Evolutionary conservation across 2,329 filamentous ascomycete genomes (phyloP).

Genomic region (Hypomyces rosellus): DNA sequence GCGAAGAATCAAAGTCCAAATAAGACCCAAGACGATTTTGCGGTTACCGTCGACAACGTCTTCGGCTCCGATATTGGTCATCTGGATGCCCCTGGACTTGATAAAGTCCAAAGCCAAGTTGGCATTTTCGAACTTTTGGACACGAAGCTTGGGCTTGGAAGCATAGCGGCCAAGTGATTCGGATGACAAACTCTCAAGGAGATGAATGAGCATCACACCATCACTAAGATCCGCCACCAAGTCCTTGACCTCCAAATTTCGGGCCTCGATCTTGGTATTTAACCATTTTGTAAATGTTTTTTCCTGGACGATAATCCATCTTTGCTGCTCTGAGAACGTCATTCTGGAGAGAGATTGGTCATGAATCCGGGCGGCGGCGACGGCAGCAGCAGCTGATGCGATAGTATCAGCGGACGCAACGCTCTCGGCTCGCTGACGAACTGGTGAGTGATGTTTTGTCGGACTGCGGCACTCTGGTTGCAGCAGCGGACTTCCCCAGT

Average conservation of each 20-base stretch:
- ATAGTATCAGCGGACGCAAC: slow-evolving; percentile 33
- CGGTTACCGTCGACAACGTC: slow-evolving; percentile 97
- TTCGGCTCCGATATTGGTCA: slow-evolving; percentile 97
- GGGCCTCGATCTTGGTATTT: slow-evolving; percentile 83
- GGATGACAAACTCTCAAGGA: slow-evolving; percentile 90
- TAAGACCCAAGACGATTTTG: slow-evolving; percentile 94
- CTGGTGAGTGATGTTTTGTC: not conserved
- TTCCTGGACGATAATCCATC: slow-evolving; percentile 79
- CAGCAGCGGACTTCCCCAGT: not conserved
- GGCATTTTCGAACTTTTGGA: slow-evolving; percentile 97
- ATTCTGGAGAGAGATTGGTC: slow-evolving; percentile 51
- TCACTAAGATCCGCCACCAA: slow-evolving; percentile 86
- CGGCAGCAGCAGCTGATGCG: slow-evolving; percentile 24
- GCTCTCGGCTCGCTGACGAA: slow-evolving; percentile 30
- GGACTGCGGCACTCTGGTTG: not conserved
- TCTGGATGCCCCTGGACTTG: slow-evolving; percentile 82
- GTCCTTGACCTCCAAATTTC: slow-evolving; percentile 76
- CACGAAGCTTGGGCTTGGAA: slow-evolving; percentile 88
- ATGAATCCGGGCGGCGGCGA: slow-evolving; percentile 37
- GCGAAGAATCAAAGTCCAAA: slow-evolving; percentile 95
- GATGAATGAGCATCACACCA: slow-evolving; percentile 91
- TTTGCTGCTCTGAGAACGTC: slow-evolving; percentile 58
- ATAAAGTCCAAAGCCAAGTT: slow-evolving; percentile 94
- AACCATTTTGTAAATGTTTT: slow-evolving; percentile 99
- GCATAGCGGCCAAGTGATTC: slow-evolving; percentile 97